Evolutionary conservation across 1,139 yeast genomes (phyloP), one percentile per base, ranked within the genome.

Genomic region (Schizosaccharomyces versatilis): DNA sequence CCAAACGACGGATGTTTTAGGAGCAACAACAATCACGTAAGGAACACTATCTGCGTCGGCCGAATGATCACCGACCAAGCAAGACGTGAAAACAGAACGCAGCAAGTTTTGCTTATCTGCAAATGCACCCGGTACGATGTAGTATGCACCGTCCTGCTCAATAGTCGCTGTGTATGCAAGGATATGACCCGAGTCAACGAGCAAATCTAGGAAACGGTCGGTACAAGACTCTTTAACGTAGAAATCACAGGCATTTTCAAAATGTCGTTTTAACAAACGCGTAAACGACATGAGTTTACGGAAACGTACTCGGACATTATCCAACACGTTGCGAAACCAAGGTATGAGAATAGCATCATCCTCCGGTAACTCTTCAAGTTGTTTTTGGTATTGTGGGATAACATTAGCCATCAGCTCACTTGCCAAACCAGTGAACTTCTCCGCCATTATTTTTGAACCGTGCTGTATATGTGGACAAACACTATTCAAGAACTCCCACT

Each of bases 241-340:
- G 65, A 79, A 84, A 19, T 80, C 79, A 38, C 81, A 72, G 0
- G 93, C 75, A 64, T 90, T 88, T 59, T 84, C 84, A 61, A 84
- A 84, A 53, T 81, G 79, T 54, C 79, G 74, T 6, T 83, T 76
- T 24, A 86, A 70, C 53, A 79, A 78, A 63, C 78, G 76, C 36
- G 82, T 77, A 63, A 88, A 84, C 62, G 95, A 78, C 36, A 84
- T 77, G 57, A 88, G 73, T 63, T 85, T 85, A 64, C 98, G 78
- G 62, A 94, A 82, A 56, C 84, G 73, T 55, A 85, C 82, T 44
- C 95, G 86, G 60, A 84, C 80, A 60, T 81, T 83, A 61, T 88
- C 97, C 53, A 86, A 77, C 0, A 90, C 77, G 2, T 84, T 76
- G 59, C 80, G 79, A 94, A 94, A 84, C 55, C 85, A 73, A 36